A percentile compares a stretch with the other conserved stretches of the same genome.
Conservation (phyloP, 106 monocot genomes). For the Dendrobium officinale region DNA sequence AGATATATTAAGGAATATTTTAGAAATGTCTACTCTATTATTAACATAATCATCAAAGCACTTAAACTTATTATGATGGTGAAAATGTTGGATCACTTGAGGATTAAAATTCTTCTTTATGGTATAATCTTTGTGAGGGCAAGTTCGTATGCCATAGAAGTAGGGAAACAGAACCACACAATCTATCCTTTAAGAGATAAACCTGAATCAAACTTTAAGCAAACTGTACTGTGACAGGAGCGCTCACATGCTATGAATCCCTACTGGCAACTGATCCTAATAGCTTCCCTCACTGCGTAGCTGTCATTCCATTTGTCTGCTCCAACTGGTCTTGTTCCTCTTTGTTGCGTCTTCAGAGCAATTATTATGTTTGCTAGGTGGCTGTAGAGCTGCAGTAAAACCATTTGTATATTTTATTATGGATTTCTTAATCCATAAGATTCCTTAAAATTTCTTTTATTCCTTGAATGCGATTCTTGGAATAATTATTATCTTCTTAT, state of each 20-base stretch:
- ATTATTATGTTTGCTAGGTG: neutral
- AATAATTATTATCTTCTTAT: no score
- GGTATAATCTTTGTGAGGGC: no score
- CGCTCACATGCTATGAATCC: neutral
- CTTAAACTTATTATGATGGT: no score
- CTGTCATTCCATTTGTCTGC: constrained; percentile 1
- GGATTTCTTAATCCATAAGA: neutral
- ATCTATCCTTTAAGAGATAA: neutral
- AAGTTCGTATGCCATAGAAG: neutral
- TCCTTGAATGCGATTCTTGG: no score
- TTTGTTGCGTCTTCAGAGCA: neutral
- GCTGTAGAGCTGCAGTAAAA: neutral
- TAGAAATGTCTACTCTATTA: no score
- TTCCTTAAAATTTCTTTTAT: no score
- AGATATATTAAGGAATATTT: no score
- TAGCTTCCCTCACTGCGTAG: neutral
- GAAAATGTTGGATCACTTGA: no score
- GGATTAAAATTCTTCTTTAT: no score
- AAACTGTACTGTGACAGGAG: neutral
- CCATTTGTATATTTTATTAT: neutral
- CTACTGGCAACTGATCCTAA: neutral
- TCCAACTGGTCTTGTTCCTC: neutral
- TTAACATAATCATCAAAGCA: no score
- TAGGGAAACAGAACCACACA: neutral
- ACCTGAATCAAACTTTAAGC: neutral